Percentiles rank a stretch among this genome's conserved stretches.
phyloP scores from a whole-genome alignment of 441 rosid species.

The Raphanus hybrid region DNA sequence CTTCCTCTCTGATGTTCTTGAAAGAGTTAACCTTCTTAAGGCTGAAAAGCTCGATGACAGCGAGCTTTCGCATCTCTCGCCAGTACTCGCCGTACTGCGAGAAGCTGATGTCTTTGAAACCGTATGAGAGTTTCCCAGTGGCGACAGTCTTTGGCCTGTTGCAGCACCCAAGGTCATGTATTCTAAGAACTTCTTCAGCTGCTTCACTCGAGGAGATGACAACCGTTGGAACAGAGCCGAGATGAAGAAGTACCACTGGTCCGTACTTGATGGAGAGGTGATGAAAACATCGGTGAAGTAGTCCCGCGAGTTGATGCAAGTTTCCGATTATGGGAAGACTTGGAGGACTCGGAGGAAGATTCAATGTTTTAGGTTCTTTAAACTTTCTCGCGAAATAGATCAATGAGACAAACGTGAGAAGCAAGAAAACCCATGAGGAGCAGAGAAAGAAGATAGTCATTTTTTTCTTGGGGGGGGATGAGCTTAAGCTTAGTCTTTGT shows the following conservation, averaged over 20 bases:
- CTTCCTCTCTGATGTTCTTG: slow-evolving; percentile 55
- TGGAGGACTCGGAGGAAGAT: slow-evolving; percentile 26
- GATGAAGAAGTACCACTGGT: background rate
- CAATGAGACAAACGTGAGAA: background rate
- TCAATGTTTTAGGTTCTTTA: background rate
- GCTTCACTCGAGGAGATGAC: background rate
- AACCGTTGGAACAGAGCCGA: background rate
- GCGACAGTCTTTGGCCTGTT: background rate
- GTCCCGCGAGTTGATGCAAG: slow-evolving; percentile 17
- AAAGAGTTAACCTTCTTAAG: slow-evolving; percentile 48
- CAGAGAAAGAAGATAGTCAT: slow-evolving; percentile 13
- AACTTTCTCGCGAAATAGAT: background rate
- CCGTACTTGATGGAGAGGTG: background rate
- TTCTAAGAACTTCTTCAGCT: background rate
- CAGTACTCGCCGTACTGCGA: slow-evolving; percentile 24
- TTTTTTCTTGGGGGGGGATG: background rate
- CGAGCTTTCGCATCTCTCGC: slow-evolving; percentile 21
- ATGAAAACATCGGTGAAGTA: slow-evolving; percentile 12
- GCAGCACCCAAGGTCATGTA: slow-evolving; percentile 5
- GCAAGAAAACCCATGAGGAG: background rate
- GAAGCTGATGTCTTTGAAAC: background rate
- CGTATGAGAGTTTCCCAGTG: slow-evolving; percentile 4
- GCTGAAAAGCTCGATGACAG: slow-evolving; percentile 23
- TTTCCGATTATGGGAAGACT: slow-evolving; percentile 21
- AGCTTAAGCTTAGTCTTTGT: slow-evolving; percentile 2